Percentiles rank a stretch among this genome's conserved stretches.
phyloP scores from a whole-genome alignment of 164 flowering plant species.

The Nymphaea thermarum region DNA sequence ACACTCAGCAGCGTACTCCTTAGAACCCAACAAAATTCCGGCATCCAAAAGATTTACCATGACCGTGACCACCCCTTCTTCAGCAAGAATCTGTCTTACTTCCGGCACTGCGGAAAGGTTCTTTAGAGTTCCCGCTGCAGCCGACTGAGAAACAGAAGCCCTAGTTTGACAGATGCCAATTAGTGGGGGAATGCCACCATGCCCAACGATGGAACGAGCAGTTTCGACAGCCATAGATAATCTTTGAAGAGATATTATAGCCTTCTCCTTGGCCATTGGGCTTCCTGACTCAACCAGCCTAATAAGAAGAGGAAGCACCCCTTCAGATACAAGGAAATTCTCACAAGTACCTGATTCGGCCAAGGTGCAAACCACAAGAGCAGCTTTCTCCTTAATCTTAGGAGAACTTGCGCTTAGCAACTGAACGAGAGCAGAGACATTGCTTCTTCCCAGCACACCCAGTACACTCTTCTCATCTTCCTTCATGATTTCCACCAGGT shows the following conservation, averaged over 20 bases:
- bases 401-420: conserved; percentile 58
- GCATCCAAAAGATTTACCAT: conserved; percentile 47
- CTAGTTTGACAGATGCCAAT: conserved; percentile 47
- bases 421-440: conserved; percentile 52
- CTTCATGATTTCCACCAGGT: conserved; percentile 43
- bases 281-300: conserved; percentile 66
- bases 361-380: conserved; percentile 42
- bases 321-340: conserved; percentile 58
- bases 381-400: conserved; percentile 51
- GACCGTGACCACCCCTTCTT: conserved; percentile 47
- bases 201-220: conserved; percentile 56
- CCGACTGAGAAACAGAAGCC: conserved; percentile 57
- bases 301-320: conserved; percentile 57
- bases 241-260: conserved; percentile 53
- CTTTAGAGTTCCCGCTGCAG: conserved; percentile 54
- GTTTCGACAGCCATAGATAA: conserved; percentile 53
- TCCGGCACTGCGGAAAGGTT: conserved; percentile 60
- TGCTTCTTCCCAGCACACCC: conserved; percentile 45
- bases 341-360: conserved; percentile 64
- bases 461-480: conserved; percentile 57
- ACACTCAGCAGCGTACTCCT: conserved; percentile 72
- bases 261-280: conserved; percentile 47
- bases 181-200: conserved; percentile 56
- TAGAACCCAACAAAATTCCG: conserved; percentile 48
- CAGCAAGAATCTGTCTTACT: conserved; percentile 41